Conservation (phyloP, 352 stramenopile species). For the Globisporangium heterothallicum region DNA sequence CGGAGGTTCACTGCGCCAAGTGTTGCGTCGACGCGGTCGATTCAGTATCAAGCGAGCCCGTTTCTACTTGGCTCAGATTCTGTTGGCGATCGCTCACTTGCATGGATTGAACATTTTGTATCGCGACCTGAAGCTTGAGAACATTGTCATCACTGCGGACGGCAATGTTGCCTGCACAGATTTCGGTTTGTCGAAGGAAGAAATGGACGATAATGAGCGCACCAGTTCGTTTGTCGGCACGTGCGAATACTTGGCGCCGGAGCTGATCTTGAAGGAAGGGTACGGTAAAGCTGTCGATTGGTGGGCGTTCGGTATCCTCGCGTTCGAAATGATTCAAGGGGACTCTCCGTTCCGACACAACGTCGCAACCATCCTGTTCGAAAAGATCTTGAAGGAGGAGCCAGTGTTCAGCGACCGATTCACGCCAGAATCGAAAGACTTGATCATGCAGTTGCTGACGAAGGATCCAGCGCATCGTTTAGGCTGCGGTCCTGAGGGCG, state of each 20-base stretch:
- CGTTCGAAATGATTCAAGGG: constrained; percentile 73
- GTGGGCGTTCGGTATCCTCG: constrained; percentile 72
- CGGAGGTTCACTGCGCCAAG: constrained; percentile 57
- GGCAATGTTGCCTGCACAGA: constrained; percentile 69
- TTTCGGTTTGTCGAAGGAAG: constrained; percentile 71
- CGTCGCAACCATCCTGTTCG: constrained; percentile 59
- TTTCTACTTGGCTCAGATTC: constrained; percentile 64
- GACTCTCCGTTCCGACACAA: constrained; percentile 71
- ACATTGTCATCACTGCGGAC: constrained; percentile 68
- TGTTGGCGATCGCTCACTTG: constrained; percentile 60
- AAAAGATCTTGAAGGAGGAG: constrained; percentile 77
- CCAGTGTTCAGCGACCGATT: constrained; percentile 65
- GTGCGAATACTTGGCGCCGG: constrained; percentile 69
- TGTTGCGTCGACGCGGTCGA: constrained; percentile 50
- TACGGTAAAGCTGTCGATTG: constrained; percentile 72
- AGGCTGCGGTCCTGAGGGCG: constrained; percentile 48
- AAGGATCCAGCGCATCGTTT: constrained; percentile 52
- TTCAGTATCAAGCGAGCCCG: constrained; percentile 71
- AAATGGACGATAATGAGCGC: constrained; percentile 62
- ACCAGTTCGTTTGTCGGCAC: constrained; percentile 70
- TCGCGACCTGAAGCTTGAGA: constrained; percentile 70
- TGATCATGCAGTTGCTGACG: constrained; percentile 51
- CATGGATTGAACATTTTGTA: constrained; percentile 66
- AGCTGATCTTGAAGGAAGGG: constrained; percentile 65
- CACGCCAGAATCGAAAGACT: constrained; percentile 54